Evolutionary conservation across 805 yeast genomes (phyloP).

Genomic region (Suhomyces prunicola): DNA sequence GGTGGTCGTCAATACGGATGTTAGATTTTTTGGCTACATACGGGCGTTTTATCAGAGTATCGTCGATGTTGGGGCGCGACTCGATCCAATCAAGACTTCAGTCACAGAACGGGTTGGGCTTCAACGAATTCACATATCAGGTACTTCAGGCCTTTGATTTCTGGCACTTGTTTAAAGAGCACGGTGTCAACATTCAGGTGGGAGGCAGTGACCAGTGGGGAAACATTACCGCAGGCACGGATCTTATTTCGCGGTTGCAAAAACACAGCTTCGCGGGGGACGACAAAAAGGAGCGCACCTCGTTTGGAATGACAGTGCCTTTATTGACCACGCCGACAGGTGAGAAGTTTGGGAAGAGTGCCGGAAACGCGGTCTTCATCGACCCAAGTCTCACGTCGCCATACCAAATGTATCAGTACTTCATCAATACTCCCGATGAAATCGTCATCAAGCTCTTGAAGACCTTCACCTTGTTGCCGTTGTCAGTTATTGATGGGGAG

Average conservation of each 20-base stretch:
- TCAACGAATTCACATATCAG: constrained; percentile 92
- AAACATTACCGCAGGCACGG: constrained; percentile 93
- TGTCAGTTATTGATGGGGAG: constrained; percentile 47
- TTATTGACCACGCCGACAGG: constrained; percentile 84
- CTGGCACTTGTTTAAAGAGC: constrained; percentile 65
- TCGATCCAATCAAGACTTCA: constrained; percentile 73
- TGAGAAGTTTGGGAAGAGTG: constrained; percentile 93
- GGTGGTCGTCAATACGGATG: constrained; percentile 84
- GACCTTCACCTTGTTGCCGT: constrained; percentile 76
- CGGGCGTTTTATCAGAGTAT: constrained; percentile 77
- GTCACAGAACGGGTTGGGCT: constrained; percentile 77
- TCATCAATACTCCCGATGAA: constrained; percentile 74
- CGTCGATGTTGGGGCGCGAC: constrained; percentile 86
- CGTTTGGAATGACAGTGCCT: constrained; percentile 84
- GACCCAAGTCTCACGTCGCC: constrained; percentile 73
- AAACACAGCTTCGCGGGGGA: constrained; percentile 6
- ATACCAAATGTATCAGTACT: constrained; percentile 80
- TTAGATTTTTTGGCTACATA: constrained; percentile 72
- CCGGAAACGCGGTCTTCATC: constrained; percentile 93
- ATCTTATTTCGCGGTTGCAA: constrained; percentile 65
- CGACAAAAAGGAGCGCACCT: constrained; percentile 5
- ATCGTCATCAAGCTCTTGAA: constrained; percentile 68
- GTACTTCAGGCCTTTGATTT: constrained; percentile 91
- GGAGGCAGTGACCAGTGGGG: constrained; percentile 99
- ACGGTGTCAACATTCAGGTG: constrained; percentile 68